These are phyloP conservation scores for Kodamaea ohmeri DNA, from an alignment of 1,139 yeast species.

Conservation along the genomic window DNA sequence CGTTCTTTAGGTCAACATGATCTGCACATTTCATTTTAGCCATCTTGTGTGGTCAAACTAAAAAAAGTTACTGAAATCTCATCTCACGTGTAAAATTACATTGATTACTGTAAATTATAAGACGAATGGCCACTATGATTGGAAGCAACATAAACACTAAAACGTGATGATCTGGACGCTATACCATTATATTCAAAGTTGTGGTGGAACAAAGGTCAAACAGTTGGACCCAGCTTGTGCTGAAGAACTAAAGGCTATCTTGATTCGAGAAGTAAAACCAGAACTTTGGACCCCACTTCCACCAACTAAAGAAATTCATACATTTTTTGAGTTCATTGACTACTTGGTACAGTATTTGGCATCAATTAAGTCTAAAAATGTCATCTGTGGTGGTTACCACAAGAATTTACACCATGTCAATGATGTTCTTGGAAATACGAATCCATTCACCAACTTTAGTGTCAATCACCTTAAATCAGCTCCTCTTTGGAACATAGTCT, in stretches of 20 bases:
- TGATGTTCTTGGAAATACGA: constrained; percentile 16
- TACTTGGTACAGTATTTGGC: constrained; percentile 20
- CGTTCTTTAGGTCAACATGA: constrained; percentile 44
- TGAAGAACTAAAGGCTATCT: constrained; percentile 5
- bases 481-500: constrained; percentile 36
- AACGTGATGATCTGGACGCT: not conserved
- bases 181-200: not conserved
- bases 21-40: constrained; percentile 9
- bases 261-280: constrained; percentile 8
- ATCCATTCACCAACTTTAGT: constrained; percentile 21
- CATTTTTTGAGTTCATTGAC: constrained; percentile 30
- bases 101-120: too few relatives aligned
- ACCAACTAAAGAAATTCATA: constrained; percentile 6
- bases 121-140: too few relatives aligned
- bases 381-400: constrained; percentile 27
- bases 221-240: not conserved
- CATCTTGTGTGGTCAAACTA: not conserved
- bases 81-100: not conserved
- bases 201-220: not conserved
- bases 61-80: too few relatives aligned
- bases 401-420: constrained; percentile 18
- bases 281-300: constrained; percentile 7
- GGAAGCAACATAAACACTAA: too few relatives aligned
- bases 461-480: constrained; percentile 29
- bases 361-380: constrained; percentile 20